These are phyloP conservation scores for Stachybotrys elegans DNA, from an alignment of 2,329 filamentous ascomycete genomes.

Conservation along the genomic window DNA sequence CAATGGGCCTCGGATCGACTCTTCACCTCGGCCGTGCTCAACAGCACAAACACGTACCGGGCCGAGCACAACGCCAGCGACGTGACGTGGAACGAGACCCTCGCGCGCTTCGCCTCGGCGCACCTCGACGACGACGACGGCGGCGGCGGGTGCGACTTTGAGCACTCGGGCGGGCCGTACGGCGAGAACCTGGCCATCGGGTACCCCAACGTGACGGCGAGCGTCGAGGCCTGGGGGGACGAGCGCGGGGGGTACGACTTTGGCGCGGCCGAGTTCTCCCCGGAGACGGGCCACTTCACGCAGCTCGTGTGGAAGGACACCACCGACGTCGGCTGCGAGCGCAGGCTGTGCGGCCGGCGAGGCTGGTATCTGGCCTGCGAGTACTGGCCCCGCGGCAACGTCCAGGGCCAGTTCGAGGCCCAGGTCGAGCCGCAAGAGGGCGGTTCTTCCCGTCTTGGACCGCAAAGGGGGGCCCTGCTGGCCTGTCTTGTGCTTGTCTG, in stretches of 20 bases:
- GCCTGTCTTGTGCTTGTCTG: too few species aligned
- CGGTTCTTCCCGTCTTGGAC: neutral
- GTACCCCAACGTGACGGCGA: slow-evolving; percentile 52
- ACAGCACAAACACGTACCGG: slow-evolving; percentile 63
- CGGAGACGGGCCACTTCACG: slow-evolving; percentile 65
- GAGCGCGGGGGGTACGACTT: slow-evolving; percentile 53
- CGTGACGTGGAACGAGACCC: slow-evolving; percentile 61
- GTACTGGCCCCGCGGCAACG: slow-evolving; percentile 64
- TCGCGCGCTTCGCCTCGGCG: slow-evolving; percentile 47
- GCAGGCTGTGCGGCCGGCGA: slow-evolving; percentile 34
- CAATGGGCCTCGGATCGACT: slow-evolving; percentile 20
- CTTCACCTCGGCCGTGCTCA: slow-evolving; percentile 54
- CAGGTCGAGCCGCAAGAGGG: slow-evolving; percentile 19
- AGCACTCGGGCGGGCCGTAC: slow-evolving; percentile 56
- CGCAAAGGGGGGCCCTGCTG: too few species aligned
- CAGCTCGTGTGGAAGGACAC: slow-evolving; percentile 68
- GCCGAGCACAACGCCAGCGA: slow-evolving; percentile 52
- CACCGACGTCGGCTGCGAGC: slow-evolving; percentile 52
- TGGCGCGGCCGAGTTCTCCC: slow-evolving; percentile 46
- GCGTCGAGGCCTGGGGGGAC: slow-evolving; percentile 62
- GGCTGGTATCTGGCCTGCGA: slow-evolving; percentile 68
- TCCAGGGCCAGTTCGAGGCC: slow-evolving; percentile 45
- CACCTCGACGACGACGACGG: slow-evolving; percentile 37
- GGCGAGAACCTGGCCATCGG: slow-evolving; percentile 73
- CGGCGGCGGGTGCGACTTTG: slow-evolving; percentile 38